Evolutionary conservation across 2,329 filamentous ascomycete genomes (phyloP).

Genomic region (Ophiognomonia clavigignenti-juglandacearum): DNA sequence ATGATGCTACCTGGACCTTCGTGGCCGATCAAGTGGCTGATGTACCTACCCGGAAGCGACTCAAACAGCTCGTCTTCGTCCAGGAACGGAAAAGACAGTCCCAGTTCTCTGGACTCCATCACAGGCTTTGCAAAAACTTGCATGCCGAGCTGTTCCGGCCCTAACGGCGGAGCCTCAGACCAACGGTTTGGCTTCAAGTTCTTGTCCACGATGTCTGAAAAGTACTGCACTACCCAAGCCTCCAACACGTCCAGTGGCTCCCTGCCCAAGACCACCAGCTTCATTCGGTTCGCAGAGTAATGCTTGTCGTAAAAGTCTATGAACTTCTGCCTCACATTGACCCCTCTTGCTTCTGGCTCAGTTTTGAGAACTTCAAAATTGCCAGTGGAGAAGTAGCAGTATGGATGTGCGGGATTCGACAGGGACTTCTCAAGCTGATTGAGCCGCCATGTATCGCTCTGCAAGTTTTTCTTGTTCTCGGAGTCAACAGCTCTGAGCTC

Average conservation of each 20-base stretch:
- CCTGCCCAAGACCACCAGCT: constrained; percentile 78
- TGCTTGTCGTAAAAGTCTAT: constrained; percentile 86
- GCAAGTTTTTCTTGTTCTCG: constrained; percentile 96
- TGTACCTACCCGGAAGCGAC: constrained; percentile 77
- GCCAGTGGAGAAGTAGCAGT: constrained; percentile 86
- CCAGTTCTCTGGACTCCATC: constrained; percentile 77
- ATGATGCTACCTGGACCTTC: constrained; percentile 91
- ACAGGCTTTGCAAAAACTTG: constrained; percentile 88
- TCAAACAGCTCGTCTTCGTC: constrained; percentile 79
- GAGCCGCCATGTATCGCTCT: constrained; percentile 83
- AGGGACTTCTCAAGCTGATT: constrained; percentile 83
- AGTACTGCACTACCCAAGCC: constrained; percentile 78
- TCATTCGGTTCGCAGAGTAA: constrained; percentile 93
- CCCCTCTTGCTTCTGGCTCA: constrained; percentile 68
- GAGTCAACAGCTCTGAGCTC: constrained; percentile 88
- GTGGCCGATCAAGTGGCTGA: constrained; percentile 85
- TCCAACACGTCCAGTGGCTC: constrained; percentile 80
- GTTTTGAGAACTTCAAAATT: constrained; percentile 84
- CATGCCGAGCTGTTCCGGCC: constrained; percentile 47
- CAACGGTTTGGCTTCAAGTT: constrained; percentile 59
- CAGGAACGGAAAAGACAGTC: constrained; percentile 77
- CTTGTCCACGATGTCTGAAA: constrained; percentile 78
- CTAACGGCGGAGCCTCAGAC: constrained; percentile 46
- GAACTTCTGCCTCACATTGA: constrained; percentile 86
- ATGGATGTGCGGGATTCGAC: constrained; percentile 84